These are phyloP conservation scores for Cladophialophora carrionii DNA, from an alignment of 2,329 filamentous ascomycete species.

Conservation along the genomic window DNA sequence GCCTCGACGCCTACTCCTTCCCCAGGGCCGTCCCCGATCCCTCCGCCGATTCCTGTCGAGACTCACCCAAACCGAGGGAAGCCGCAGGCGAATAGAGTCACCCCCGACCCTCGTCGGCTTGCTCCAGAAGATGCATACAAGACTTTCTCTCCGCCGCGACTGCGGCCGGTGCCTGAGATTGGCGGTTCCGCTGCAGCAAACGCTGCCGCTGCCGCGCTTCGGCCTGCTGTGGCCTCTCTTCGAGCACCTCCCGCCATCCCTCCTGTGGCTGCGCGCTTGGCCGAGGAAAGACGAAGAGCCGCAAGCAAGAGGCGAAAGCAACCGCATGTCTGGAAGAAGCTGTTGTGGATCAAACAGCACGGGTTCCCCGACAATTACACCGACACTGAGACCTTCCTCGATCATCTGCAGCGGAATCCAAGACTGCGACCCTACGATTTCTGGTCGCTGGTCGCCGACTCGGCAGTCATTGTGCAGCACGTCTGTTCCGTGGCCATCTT, in stretches of 20 bases:
- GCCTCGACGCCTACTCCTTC: conserved; percentile 34
- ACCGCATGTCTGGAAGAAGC: conserved; percentile 85
- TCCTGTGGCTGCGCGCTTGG: conserved; percentile 42
- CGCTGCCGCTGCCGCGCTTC: conserved; percentile 46
- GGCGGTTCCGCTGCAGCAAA: conserved; percentile 50
- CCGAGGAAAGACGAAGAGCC: conserved; percentile 57
- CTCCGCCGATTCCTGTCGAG: conserved; percentile 52
- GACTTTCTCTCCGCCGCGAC: conserved; percentile 63
- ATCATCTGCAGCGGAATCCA: conserved; percentile 92
- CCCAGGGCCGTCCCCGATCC: conserved; percentile 43
- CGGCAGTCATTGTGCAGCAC: conserved; percentile 95
- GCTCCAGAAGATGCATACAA: conserved; percentile 84
- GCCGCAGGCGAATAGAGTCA: conserved; percentile 44
- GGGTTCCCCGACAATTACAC: conserved; percentile 98
- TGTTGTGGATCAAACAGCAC: conserved; percentile 91
- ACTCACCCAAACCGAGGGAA: conserved; percentile 50
- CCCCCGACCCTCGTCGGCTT: conserved; percentile 68
- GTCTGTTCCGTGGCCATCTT: conserved; percentile 95
- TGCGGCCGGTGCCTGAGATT: conserved; percentile 46
- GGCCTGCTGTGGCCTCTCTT: conserved; percentile 47
- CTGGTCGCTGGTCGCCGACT: conserved; percentile 93
- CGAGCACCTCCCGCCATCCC: conserved; percentile 48
- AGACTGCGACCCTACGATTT: conserved; percentile 95
- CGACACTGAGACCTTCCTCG: conserved; percentile 93
- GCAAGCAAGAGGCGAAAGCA: conserved; percentile 69